Evolutionary conservation across 495 filamentous ascomycete genomes (phyloP).

Genomic region (Sporormia fimetaria): DNA sequence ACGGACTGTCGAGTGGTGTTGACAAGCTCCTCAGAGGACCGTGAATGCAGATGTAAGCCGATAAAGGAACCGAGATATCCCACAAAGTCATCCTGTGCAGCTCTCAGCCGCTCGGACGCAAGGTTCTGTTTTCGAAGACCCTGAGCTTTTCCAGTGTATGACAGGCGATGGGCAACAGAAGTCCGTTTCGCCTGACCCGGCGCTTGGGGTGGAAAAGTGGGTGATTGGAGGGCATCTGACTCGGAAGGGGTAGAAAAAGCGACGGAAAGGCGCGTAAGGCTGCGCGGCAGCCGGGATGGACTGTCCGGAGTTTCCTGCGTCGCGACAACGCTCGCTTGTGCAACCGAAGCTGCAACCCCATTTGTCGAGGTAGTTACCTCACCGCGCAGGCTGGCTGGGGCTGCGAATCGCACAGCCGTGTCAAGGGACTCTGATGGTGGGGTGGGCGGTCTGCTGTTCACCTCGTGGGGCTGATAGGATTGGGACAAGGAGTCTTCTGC

Average conservation of each 20-base stretch:
- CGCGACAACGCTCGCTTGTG: slow-evolving; percentile 17
- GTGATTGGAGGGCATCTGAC: slow-evolving; percentile 21
- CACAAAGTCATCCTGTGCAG: slow-evolving; percentile 74
- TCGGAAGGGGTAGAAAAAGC: slow-evolving; percentile 22
- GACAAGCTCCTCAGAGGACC: slow-evolving; percentile 72
- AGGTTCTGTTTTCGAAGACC: slow-evolving; percentile 41
- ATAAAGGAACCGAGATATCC: slow-evolving; percentile 85
- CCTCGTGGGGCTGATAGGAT: slow-evolving; percentile 16
- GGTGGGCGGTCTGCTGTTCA: slow-evolving; percentile 50
- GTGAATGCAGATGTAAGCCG: slow-evolving; percentile 79
- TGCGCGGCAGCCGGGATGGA: slow-evolving; percentile 20
- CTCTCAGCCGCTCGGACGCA: slow-evolving; percentile 55
- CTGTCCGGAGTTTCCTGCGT: slow-evolving; percentile 16
- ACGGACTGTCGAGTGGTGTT: slow-evolving; percentile 67
- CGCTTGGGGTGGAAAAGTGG: slow-evolving; percentile 13
- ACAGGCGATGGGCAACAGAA: slow-evolving; percentile 48
- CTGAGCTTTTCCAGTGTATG: slow-evolving; percentile 40
- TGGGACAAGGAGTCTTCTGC: slow-evolving; percentile 48
- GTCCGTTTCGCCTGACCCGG: slow-evolving; percentile 35
- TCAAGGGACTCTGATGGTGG: slow-evolving; percentile 42
- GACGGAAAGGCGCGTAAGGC: slow-evolving; percentile 16
- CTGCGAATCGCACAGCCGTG: slow-evolving; percentile 12
- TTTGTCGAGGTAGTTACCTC: slow-evolving; percentile 7
- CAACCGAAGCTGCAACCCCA: slow-evolving; percentile 13
- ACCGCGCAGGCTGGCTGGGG: slow-evolving; percentile 13